phyloP scores from a whole-genome alignment of 2,329 filamentous ascomycete species.

The Microdochium paspali region DNA sequence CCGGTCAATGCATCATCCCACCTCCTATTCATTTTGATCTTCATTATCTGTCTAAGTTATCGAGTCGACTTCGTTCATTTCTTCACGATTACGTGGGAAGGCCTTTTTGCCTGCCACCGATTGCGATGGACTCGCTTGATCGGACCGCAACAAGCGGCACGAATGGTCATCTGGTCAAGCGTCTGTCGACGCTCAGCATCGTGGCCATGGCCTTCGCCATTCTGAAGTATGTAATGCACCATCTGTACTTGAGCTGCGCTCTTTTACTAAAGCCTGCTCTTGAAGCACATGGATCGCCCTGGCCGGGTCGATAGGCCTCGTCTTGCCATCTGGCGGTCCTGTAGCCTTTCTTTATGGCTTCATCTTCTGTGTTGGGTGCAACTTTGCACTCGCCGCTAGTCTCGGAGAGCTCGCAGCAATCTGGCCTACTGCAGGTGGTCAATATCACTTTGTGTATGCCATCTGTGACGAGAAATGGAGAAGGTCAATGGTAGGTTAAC shows the following conservation, averaged over 20 bases:
- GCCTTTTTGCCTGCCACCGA: too few species aligned
- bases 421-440: slow-evolving; percentile 35
- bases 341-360: slow-evolving; percentile 34
- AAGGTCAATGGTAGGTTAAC: slow-evolving; percentile 20
- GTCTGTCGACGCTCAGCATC: too few species aligned
- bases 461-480: slow-evolving; percentile 27
- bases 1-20: too few species aligned
- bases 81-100: too few species aligned
- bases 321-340: slow-evolving; percentile 29
- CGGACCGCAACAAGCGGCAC: too few species aligned
- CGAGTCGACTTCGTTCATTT: too few species aligned
- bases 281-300: slow-evolving; percentile 27
- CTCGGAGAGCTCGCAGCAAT: slow-evolving; percentile 32
- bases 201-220: not conserved
- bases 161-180: too few species aligned
- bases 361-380: slow-evolving; percentile 33
- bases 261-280: not conserved
- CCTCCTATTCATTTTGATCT: too few species aligned
- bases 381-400: slow-evolving; percentile 29
- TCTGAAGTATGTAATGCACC: slow-evolving; percentile 1
- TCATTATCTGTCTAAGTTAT: too few species aligned
- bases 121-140: too few species aligned
- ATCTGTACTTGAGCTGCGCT: not conserved
- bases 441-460: slow-evolving; percentile 34
- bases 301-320: slow-evolving; percentile 29